These are phyloP conservation scores for Amesomyces nigricolor DNA, from an alignment of 2,329 filamentous ascomycete genomes.

Conservation along the genomic window DNA sequence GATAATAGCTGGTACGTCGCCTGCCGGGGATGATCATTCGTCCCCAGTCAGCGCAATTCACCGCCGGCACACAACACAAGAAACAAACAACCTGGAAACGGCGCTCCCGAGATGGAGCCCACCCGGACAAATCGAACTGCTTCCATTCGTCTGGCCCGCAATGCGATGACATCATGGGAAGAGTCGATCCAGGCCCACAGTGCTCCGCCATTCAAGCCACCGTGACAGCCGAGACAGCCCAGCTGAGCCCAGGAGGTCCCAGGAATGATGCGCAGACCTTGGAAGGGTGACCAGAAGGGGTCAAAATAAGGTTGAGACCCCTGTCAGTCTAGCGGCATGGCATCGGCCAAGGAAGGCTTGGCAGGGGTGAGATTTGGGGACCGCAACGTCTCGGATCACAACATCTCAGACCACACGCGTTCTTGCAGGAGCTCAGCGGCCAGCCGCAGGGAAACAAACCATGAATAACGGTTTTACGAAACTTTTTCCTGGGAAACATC, in stretches of 20 bases:
- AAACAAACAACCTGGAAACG: too few relatives aligned
- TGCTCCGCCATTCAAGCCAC: too few relatives aligned
- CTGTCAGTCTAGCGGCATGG: conserved; percentile 9
- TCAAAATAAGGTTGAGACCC: conserved; percentile 22
- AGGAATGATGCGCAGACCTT: background rate
- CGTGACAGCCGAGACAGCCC: too few relatives aligned
- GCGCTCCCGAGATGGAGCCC: too few relatives aligned
- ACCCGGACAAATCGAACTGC: too few relatives aligned
- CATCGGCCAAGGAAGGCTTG: conserved; percentile 1
- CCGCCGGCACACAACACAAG: too few relatives aligned
- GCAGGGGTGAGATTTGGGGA: background rate
- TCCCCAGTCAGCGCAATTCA: background rate
- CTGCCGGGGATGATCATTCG: background rate
- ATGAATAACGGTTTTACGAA: background rate
- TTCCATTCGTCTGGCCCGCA: too few relatives aligned
- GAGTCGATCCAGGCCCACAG: background rate
- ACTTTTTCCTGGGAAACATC: background rate
- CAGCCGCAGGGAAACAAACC: background rate
- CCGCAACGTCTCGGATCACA: too few relatives aligned
- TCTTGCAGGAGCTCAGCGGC: conserved; percentile 14
- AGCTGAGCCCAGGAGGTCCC: too few relatives aligned
- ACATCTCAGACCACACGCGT: conserved; percentile 8
- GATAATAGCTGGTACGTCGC: background rate
- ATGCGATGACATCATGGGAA: conserved; percentile 1
- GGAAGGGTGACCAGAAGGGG: background rate